These are phyloP conservation scores for Vanrija humicola DNA, from an alignment of 1,284 basidiomycete genomes.

Conservation along the genomic window DNA sequence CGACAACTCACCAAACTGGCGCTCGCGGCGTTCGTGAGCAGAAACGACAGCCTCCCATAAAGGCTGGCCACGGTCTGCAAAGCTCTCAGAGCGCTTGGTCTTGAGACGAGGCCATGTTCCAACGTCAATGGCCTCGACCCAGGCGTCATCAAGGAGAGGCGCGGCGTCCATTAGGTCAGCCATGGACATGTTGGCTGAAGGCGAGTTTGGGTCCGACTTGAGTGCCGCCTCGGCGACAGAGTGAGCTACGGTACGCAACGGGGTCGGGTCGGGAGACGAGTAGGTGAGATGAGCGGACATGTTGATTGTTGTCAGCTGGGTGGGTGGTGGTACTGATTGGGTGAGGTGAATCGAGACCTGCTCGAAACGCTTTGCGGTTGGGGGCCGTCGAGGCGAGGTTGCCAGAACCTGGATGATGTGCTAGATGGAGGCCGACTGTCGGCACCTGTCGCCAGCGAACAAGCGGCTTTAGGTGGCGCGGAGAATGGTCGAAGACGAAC, in stretches of 20 bases:
- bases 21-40: conserved; percentile 33
- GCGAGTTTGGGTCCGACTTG: conserved; percentile 40
- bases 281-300: background rate
- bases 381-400: conserved; percentile 19
- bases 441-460: no score
- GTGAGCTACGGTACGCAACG: conserved; percentile 25
- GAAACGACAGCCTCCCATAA: conserved; percentile 41
- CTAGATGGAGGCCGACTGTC: background rate
- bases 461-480: no score
- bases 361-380: conserved; percentile 2
- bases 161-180: conserved; percentile 6
- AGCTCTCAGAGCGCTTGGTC: conserved; percentile 10
- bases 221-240: conserved; percentile 45
- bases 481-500: background rate
- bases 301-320: conserved; percentile 1
- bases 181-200: conserved; percentile 22
- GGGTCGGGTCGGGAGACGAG: background rate
- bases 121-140: background rate
- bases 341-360: conserved; percentile 4
- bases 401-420: conserved; percentile 12
- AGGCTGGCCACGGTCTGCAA: conserved; percentile 17
- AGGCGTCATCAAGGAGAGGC: background rate
- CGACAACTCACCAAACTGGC: conserved; percentile 13
- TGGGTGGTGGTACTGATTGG: background rate
- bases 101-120: conserved; percentile 5